A percentile compares a stretch with the other conserved stretches of the same genome.
Evolutionary conservation across 495 filamentous ascomycete species (phyloP).

Genomic region (Podospora fimiseda): DNA sequence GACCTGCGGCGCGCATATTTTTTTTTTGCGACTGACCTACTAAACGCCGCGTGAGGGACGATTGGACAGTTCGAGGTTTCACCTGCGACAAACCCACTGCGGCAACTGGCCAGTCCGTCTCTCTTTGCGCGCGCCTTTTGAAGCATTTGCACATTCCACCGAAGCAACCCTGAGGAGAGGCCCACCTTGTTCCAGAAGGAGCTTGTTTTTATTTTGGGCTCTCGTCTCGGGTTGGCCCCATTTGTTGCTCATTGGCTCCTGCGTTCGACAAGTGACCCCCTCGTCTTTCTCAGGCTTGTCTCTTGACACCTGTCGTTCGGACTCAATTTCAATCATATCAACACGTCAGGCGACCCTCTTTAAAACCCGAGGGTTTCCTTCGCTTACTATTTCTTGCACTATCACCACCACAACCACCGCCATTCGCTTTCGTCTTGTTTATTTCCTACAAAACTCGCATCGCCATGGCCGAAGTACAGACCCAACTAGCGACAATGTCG

Average conservation of each 20-base stretch:
- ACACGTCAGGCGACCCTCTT: not conserved
- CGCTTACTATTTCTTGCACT: slow-evolving; percentile 15
- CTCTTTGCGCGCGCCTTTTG: not conserved
- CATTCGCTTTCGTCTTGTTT: not conserved
- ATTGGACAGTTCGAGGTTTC: slow-evolving; percentile 2
- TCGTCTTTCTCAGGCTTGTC: not conserved
- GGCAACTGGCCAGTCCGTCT: slow-evolving; percentile 4
- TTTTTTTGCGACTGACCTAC: not conserved
- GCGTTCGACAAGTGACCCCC: not conserved
- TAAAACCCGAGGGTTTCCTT: slow-evolving; percentile 20
- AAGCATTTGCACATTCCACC: slow-evolving; percentile 2
- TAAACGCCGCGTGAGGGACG: not conserved
- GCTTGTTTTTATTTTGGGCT: not conserved
- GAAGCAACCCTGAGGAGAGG: not conserved
- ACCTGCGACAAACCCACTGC: slow-evolving; percentile 2
- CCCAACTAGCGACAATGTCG: slow-evolving; percentile 17
- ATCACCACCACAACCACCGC: not conserved
- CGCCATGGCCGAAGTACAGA: slow-evolving; percentile 27
- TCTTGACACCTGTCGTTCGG: slow-evolving; percentile 6
- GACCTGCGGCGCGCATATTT: not conserved
- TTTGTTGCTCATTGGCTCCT: not conserved
- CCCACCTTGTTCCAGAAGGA: not conserved
- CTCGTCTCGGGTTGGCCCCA: not conserved
- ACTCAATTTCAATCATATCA: not conserved
- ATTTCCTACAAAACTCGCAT: slow-evolving; percentile 7